Percentiles rank a stretch among this genome's conserved stretches.
phyloP scores from a whole-genome alignment of 345 rosid species.

The Euphorbia lathyris region DNA sequence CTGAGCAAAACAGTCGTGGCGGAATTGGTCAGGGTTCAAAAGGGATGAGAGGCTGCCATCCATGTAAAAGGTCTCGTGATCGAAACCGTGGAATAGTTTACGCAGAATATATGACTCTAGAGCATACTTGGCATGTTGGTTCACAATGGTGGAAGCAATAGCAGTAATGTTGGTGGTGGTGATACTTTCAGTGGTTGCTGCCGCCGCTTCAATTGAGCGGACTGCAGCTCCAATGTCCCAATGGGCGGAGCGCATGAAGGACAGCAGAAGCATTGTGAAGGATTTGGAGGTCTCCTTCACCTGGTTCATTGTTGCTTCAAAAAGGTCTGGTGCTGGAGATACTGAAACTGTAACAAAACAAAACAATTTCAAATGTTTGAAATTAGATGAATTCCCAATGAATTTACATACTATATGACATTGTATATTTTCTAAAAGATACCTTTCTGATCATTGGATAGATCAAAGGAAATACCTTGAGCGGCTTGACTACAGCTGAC shows the following conservation, averaged over 20 bases:
- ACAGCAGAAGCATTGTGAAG: conserved; percentile 67
- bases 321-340: conserved; percentile 78
- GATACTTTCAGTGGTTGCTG: conserved; percentile 32
- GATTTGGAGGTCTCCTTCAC: conserved; percentile 79
- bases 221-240: conserved; percentile 96
- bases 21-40: conserved; percentile 75
- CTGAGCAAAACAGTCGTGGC: conserved; percentile 79
- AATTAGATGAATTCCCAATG: no score
- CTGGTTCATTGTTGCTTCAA: conserved; percentile 59
- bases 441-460: no score
- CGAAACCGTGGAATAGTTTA: conserved; percentile 80
- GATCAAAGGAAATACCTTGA: conserved; percentile 29
- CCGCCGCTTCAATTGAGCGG: conserved; percentile 84
- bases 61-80: conserved; percentile 92
- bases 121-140: conserved; percentile 80
- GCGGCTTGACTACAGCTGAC: conserved; percentile 53
- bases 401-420: no score
- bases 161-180: conserved; percentile 25
- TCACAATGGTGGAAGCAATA: conserved; percentile 47
- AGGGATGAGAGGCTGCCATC: conserved; percentile 83
- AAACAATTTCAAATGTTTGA: background rate
- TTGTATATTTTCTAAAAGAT: background rate
- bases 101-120: conserved; percentile 71
- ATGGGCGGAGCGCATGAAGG: conserved; percentile 83
- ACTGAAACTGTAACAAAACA: conserved; percentile 49